Percentiles rank a stretch among this genome's conserved stretches.
These are phyloP conservation scores for Carex parvula DNA, from an alignment of 176 grass and related monocot species.

Conservation along the genomic window DNA sequence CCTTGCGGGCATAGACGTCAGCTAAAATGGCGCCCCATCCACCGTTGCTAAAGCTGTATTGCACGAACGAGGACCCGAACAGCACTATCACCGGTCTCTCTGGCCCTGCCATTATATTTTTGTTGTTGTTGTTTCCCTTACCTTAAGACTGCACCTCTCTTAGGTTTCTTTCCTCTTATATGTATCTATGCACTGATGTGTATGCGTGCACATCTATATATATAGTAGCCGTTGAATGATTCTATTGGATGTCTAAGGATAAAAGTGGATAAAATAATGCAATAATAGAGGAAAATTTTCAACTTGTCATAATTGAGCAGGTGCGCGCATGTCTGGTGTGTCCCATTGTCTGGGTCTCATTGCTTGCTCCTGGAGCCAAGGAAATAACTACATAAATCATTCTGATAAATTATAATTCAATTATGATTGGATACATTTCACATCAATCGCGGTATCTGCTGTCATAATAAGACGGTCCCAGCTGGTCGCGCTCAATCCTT, in stretches of 20 bases:
- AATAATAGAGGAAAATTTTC: background rate
- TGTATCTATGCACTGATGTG: background rate
- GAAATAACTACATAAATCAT: background rate
- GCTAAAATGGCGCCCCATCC: constrained; percentile 12
- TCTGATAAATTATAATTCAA: background rate
- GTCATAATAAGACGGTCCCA: too few species aligned
- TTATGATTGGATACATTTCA: background rate
- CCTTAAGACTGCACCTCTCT: background rate
- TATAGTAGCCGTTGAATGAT: background rate
- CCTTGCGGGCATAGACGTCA: constrained; percentile 15
- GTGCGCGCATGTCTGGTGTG: background rate
- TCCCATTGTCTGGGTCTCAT: background rate
- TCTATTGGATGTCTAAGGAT: background rate
- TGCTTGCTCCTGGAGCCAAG: background rate
- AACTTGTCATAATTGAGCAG: background rate
- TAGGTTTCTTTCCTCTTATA: background rate
- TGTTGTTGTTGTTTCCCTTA: background rate
- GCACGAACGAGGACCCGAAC: constrained; percentile 8
- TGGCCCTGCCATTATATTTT: constrained; percentile 10
- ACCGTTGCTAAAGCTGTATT: constrained; percentile 10
- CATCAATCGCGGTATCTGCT: background rate
- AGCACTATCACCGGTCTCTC: background rate
- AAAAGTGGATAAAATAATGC: background rate
- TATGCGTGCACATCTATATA: background rate
- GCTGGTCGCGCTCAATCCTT: background rate